Conservation (phyloP, 176 grass and related monocot species). For the barley (Hordeum vulgare) region MorexV3_pseudomolecules_assembly NC_058519.1:638379669-638380168, state of each 20-base stretch:
- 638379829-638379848: neutral
- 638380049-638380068: slow-evolving; percentile 72
- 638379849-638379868: neutral
- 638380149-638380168: neutral
- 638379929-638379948: neutral
- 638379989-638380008: slow-evolving; percentile 79
- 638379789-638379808: neutral
- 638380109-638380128: slow-evolving; percentile 15
- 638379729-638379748: slow-evolving; percentile 89
- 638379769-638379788: neutral
- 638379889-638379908: neutral
- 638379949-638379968: slow-evolving; percentile 23
- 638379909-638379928: neutral
- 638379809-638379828: neutral
- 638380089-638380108: neutral
- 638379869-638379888: neutral
- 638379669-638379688: slow-evolving; percentile 86
- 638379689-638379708: slow-evolving; percentile 59
- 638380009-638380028: slow-evolving; percentile 91
- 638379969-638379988: slow-evolving; percentile 48
- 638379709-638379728: slow-evolving; percentile 94
- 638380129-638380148: neutral
- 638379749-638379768: slow-evolving; percentile 85
- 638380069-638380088: neutral
- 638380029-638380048: slow-evolving; percentile 95